These are phyloP conservation scores for Fusarium oligoseptatum DNA, from an alignment of 2,329 filamentous ascomycete species.

Conservation along the genomic window DNA sequence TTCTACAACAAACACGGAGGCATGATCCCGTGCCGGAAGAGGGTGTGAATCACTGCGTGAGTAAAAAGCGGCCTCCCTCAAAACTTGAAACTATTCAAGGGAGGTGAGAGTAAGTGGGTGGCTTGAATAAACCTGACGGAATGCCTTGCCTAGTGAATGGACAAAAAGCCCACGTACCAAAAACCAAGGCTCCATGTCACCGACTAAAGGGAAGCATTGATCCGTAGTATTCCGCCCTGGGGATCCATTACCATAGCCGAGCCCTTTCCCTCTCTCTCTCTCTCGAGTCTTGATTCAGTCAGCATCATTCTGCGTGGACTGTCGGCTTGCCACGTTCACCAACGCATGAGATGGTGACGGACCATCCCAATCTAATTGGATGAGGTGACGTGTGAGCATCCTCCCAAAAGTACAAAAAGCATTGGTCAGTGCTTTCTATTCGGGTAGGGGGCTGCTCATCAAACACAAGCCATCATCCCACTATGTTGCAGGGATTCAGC, in stretches of 20 bases:
- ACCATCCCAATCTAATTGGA: conserved; percentile 9
- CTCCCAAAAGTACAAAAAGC: conserved; percentile 1
- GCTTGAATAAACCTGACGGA: neutral
- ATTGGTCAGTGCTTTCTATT: conserved; percentile 11
- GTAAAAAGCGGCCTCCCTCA: neutral
- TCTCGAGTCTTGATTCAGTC: conserved; percentile 17
- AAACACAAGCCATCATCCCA: conserved; percentile 15
- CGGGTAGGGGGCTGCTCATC: conserved; percentile 9
- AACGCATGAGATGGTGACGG: conserved; percentile 24
- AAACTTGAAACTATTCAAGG: neutral
- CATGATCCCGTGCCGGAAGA: neutral
- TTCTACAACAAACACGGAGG: neutral
- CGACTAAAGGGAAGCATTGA: neutral
- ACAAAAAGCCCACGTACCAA: neutral
- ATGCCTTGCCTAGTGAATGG: neutral
- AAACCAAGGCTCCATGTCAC: neutral
- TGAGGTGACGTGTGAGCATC: neutral
- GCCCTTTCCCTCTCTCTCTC: neutral
- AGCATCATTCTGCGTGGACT: conserved; percentile 11
- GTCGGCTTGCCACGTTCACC: conserved; percentile 22
- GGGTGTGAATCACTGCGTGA: neutral
- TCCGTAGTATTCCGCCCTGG: neutral
- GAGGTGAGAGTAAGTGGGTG: neutral
- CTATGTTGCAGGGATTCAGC: neutral
- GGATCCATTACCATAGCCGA: neutral